phyloP scores from a whole-genome alignment of 2,329 filamentous ascomycete genomes.

The Lanzia echinophila region DNA sequence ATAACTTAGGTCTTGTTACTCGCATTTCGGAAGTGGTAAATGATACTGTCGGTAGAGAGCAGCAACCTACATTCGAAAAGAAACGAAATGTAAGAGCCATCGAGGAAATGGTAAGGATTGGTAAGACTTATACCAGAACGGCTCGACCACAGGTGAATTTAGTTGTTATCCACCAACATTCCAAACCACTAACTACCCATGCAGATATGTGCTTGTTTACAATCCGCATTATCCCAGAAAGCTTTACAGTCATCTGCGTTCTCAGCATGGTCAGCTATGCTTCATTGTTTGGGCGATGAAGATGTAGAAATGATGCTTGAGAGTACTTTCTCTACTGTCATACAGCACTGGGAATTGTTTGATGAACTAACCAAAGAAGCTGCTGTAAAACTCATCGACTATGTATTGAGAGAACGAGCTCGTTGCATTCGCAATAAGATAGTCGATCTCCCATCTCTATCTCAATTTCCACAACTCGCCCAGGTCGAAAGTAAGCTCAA shows the following conservation, averaged over 20 bases:
- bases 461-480: slow-evolving; percentile 60
- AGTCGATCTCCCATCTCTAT: slow-evolving; percentile 71
- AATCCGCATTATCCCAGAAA: slow-evolving; percentile 71
- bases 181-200: background rate
- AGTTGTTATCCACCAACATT: background rate
- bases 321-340: slow-evolving; percentile 82
- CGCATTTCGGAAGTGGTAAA: slow-evolving; percentile 75
- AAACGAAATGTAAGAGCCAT: slow-evolving; percentile 74
- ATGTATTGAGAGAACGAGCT: slow-evolving; percentile 27
- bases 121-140: slow-evolving; percentile 64
- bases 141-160: slow-evolving; percentile 82
- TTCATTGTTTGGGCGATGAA: slow-evolving; percentile 66
- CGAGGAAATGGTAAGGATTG: slow-evolving; percentile 77
- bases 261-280: slow-evolving; percentile 74
- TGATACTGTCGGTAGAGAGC: slow-evolving; percentile 43
- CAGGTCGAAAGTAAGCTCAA: slow-evolving; percentile 61
- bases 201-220: slow-evolving; percentile 84
- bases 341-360: slow-evolving; percentile 70
- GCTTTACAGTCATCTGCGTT: slow-evolving; percentile 75
- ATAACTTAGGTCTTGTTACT: slow-evolving; percentile 82
- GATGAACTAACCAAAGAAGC: slow-evolving; percentile 51
- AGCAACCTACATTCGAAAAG: slow-evolving; percentile 59
- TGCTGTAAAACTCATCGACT: slow-evolving; percentile 56
- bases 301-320: slow-evolving; percentile 77
- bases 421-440: slow-evolving; percentile 58